Percentiles rank a stretch among this genome's conserved stretches.
These are phyloP conservation scores for Colletotrichum gloeosporioides DNA, from an alignment of 2,329 filamentous ascomycete genomes.

Conservation along the genomic window DNA sequence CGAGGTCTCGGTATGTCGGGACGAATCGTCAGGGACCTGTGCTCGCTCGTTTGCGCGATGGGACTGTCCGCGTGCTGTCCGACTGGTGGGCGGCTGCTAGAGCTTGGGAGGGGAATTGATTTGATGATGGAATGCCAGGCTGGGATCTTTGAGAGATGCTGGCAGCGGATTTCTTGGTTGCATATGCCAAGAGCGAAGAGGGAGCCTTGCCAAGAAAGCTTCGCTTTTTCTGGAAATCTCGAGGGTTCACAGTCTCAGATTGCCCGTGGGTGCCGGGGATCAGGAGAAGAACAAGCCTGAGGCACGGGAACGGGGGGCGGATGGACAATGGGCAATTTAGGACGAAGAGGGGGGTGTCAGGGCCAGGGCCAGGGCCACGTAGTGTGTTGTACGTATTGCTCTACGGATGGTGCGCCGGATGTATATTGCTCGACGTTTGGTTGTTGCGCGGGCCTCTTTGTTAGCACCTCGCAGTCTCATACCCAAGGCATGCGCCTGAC, in stretches of 20 bases:
- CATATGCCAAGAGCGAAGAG: slow-evolving; percentile 26
- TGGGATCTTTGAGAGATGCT: slow-evolving; percentile 23
- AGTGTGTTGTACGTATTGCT: not conserved
- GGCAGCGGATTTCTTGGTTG: slow-evolving; percentile 23
- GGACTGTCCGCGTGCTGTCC: not conserved
- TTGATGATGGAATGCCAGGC: slow-evolving; percentile 22
- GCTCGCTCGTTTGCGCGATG: slow-evolving; percentile 1
- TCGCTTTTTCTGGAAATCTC: slow-evolving; percentile 24
- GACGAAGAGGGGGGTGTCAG: not conserved
- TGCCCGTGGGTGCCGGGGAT: slow-evolving; percentile 20
- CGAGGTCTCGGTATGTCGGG: slow-evolving; percentile 18
- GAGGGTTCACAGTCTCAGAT: slow-evolving; percentile 24
- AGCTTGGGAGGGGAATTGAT: slow-evolving; percentile 16
- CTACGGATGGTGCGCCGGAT: not conserved
- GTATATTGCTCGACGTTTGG: not conserved
- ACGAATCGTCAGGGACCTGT: slow-evolving; percentile 10
- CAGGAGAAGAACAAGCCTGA: slow-evolving; percentile 9
- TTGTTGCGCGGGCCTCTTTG: not conserved
- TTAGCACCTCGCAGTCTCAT: not conserved
- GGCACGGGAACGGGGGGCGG: slow-evolving; percentile 1
- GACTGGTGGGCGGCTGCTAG: not conserved
- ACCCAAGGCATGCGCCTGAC: not conserved
- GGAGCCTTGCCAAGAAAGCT: slow-evolving; percentile 27
- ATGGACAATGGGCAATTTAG: not conserved
- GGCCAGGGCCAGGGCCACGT: not conserved